Conservation (phyloP, 306 rosid genomes). For the Pueraria montana region DNA sequence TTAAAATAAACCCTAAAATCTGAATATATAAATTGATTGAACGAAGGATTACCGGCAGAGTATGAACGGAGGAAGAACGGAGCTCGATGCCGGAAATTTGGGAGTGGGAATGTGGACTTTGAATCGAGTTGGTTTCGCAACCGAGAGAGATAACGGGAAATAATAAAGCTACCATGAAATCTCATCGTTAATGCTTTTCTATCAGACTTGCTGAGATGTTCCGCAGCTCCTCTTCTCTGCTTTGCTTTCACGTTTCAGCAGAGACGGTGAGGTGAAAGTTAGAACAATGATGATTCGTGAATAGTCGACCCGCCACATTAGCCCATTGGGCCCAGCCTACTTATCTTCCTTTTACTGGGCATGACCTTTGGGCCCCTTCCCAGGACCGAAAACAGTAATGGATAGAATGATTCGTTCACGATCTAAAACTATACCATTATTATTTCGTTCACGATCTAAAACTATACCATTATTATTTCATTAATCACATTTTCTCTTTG, state of each 20-base stretch:
- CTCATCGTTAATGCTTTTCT: conserved; percentile 47
- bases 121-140: conserved; percentile 40
- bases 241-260: neutral
- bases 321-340: conserved; percentile 23
- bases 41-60: conserved; percentile 55
- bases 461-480: no score
- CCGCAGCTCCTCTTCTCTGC: neutral
- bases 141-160: conserved; percentile 44
- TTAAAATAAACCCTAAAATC: neutral
- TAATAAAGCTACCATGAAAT: conserved; percentile 25
- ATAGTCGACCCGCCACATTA: neutral
- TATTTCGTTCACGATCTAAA: no score
- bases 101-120: neutral
- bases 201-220: neutral
- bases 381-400: no score
- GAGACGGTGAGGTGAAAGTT: neutral
- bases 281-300: neutral
- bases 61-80: conserved; percentile 52
- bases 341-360: no score
- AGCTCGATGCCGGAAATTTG: conserved; percentile 19
- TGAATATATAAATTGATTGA: conserved; percentile 8
- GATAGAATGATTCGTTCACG: no score
- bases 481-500: no score
- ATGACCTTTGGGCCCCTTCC: no score
- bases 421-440: no score